Percentiles rank a stretch among this genome's conserved stretches.
Evolutionary conservation across 371 early-diverging fungal species (phyloP).

Genomic region (Mucor saturninus): DNA sequence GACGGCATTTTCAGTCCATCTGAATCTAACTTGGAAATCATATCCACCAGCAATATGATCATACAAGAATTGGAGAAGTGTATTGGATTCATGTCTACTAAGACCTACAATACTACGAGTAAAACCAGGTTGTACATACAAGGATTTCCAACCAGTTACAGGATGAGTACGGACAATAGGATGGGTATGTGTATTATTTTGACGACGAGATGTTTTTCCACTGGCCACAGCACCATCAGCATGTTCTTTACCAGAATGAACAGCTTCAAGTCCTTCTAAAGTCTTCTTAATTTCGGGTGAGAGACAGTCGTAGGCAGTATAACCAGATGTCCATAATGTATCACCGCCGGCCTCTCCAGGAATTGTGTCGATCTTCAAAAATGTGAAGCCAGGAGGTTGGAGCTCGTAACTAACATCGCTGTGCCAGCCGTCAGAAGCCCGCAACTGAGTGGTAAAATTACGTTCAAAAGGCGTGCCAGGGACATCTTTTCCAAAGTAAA

Average conservation of each 20-base stretch:
- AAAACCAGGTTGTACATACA: constrained; percentile 65
- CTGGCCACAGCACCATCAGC: constrained; percentile 29
- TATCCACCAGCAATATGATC: constrained; percentile 46
- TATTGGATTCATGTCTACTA: constrained; percentile 52
- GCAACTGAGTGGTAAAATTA: background rate
- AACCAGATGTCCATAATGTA: constrained; percentile 62
- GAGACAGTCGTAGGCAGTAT: constrained; percentile 65
- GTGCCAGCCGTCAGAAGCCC: constrained; percentile 46
- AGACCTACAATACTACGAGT: constrained; percentile 59
- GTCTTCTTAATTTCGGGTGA: constrained; percentile 56
- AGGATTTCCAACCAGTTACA: constrained; percentile 66
- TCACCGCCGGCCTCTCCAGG: constrained; percentile 65
- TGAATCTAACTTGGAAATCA: constrained; percentile 71
- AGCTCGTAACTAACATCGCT: constrained; percentile 66
- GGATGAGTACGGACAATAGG: constrained; percentile 71
- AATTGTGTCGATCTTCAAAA: constrained; percentile 55
- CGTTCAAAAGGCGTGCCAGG: constrained; percentile 9
- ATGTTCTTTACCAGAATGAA: constrained; percentile 59
- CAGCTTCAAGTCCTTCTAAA: constrained; percentile 63
- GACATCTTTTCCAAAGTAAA: constrained; percentile 6
- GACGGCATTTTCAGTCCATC: constrained; percentile 59
- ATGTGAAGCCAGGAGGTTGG: constrained; percentile 61
- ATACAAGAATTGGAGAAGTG: constrained; percentile 46
- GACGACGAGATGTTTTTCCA: constrained; percentile 49
- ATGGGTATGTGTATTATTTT: constrained; percentile 47